A percentile compares a stretch with the other conserved stretches of the same genome.
phyloP scores from a whole-genome alignment of 2,329 filamentous ascomycete species.

The Colletotrichum siamense region DNA sequence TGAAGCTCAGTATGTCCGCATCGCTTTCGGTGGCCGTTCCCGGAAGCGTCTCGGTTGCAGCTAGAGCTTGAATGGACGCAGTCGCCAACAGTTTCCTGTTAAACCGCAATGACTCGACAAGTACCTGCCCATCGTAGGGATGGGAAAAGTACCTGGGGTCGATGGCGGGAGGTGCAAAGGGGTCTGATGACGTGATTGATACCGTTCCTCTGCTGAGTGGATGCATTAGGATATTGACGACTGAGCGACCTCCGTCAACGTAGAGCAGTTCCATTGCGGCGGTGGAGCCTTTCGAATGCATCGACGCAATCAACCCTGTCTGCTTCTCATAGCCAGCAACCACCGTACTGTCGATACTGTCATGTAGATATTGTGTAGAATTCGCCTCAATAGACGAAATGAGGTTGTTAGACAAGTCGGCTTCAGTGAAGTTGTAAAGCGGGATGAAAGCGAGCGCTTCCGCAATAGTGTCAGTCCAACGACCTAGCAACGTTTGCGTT shows the following conservation, averaged over 20 bases:
- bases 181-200: constrained; percentile 38
- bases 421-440: constrained; percentile 30
- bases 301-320: constrained; percentile 31
- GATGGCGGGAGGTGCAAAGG: constrained; percentile 25
- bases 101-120: constrained; percentile 22
- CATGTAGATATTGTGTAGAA: constrained; percentile 35
- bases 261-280: constrained; percentile 34
- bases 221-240: constrained; percentile 38
- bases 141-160: constrained; percentile 13
- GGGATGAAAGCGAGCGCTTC: constrained; percentile 9
- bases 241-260: constrained; percentile 31
- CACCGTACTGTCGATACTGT: constrained; percentile 35
- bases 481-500: constrained; percentile 16
- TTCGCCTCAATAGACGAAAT: constrained; percentile 31
- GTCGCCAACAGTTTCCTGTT: not conserved
- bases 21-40: constrained; percentile 22
- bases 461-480: constrained; percentile 32
- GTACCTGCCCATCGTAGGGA: not conserved
- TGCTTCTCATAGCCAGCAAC: constrained; percentile 41
- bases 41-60: constrained; percentile 20
- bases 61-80: not conserved
- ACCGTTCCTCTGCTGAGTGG: constrained; percentile 45
- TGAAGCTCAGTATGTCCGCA: not conserved
- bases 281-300: constrained; percentile 30
- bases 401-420: constrained; percentile 14